Evolutionary conservation across 148 eudicot genomes (phyloP).

Genomic region (Chenopodium quinoa): DNA sequence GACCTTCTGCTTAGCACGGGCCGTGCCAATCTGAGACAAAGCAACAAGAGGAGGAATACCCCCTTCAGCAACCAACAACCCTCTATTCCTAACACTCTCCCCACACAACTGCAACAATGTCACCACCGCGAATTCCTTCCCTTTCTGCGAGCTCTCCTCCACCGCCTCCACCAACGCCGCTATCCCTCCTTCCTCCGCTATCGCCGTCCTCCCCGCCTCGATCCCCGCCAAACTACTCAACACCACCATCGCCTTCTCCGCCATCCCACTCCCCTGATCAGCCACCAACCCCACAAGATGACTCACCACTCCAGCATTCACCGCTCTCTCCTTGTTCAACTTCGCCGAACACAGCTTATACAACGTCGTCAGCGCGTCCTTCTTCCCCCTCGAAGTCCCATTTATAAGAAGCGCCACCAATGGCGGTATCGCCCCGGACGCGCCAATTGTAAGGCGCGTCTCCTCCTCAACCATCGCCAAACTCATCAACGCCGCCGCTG

Average conservation of each 20-base stretch:
- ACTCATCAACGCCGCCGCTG: constrained; percentile 71
- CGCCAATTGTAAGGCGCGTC: constrained; percentile 70
- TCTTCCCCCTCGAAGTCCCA: constrained; percentile 71
- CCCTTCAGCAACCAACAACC: constrained; percentile 74
- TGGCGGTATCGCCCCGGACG: constrained; percentile 84
- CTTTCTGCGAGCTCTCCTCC: constrained; percentile 67
- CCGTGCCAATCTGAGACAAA: constrained; percentile 68
- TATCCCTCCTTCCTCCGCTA: constrained; percentile 80
- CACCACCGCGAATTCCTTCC: constrained; percentile 86
- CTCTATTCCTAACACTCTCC: constrained; percentile 57
- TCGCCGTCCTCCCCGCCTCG: constrained; percentile 48
- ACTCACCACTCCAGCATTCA: constrained; percentile 74
- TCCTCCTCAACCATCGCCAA: constrained; percentile 72
- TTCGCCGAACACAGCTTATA: constrained; percentile 66
- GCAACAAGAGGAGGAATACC: constrained; percentile 87
- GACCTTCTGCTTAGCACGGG: constrained; percentile 85
- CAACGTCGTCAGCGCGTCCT: constrained; percentile 81
- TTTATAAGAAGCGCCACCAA: constrained; percentile 54
- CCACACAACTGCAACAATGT: constrained; percentile 66
- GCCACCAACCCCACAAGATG: constrained; percentile 64
- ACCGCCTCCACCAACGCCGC: constrained; percentile 74
- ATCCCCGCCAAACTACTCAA: constrained; percentile 67
- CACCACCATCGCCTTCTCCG: constrained; percentile 91
- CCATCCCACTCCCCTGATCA: constrained; percentile 57
- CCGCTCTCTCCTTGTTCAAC: constrained; percentile 77